Conservation (phyloP, 495 filamentous ascomycete genomes). For the Penicillium coffeae region DNA sequence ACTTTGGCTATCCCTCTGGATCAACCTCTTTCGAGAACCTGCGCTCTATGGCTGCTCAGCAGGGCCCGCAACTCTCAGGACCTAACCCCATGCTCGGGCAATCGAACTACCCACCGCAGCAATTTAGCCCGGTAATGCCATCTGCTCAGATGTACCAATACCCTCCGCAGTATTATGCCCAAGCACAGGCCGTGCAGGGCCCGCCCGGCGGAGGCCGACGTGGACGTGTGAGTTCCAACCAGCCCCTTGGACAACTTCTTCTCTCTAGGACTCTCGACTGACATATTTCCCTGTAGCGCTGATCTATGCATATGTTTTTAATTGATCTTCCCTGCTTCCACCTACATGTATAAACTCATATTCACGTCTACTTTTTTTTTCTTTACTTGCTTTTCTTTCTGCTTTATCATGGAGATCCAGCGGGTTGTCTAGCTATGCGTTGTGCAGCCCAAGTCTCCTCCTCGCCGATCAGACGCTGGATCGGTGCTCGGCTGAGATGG, state of each 20-base stretch:
- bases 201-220: constrained; percentile 47
- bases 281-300: constrained; percentile 27
- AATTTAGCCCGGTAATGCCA: constrained; percentile 46
- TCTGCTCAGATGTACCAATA: constrained; percentile 52
- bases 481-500: constrained; percentile 34
- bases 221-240: constrained; percentile 48
- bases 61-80: constrained; percentile 32
- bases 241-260: neutral
- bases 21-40: constrained; percentile 43
- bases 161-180: constrained; percentile 47
- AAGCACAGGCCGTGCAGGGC: constrained; percentile 42
- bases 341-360: constrained; percentile 42
- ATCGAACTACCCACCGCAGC: constrained; percentile 40
- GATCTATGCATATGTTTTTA: constrained; percentile 27
- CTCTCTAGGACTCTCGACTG: neutral
- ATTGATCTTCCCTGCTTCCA: constrained; percentile 34
- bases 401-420: constrained; percentile 26
- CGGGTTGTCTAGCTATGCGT: constrained; percentile 35
- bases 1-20: constrained; percentile 38
- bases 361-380: constrained; percentile 14
- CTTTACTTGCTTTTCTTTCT: constrained; percentile 18
- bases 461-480: constrained; percentile 44
- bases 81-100: constrained; percentile 40
- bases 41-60: constrained; percentile 36
- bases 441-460: constrained; percentile 24